These are phyloP conservation scores for Rhypophila decipiens DNA, from an alignment of 495 filamentous ascomycete species.

Conservation along the genomic window DNA sequence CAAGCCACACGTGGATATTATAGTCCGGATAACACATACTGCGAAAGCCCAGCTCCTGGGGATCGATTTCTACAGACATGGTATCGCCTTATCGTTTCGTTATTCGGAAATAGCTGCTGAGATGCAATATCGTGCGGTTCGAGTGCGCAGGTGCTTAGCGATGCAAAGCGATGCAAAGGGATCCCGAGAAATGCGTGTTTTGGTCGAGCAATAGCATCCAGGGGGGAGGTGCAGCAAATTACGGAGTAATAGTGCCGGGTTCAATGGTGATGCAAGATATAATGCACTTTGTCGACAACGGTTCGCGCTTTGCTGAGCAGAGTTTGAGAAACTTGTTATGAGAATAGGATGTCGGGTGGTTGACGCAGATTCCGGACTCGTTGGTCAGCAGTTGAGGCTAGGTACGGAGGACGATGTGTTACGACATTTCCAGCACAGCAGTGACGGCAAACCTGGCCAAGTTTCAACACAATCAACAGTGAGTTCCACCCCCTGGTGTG, in stretches of 20 bases:
- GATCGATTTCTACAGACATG: constrained; percentile 94
- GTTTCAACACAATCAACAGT: constrained; percentile 15
- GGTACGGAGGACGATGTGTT: constrained; percentile 10
- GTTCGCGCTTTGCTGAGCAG: constrained; percentile 22
- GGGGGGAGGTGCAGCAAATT: too few species aligned
- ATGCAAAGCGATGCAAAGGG: too few species aligned
- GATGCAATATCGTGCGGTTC: too few species aligned
- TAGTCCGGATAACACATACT: constrained; percentile 50
- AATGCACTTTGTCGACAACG: neutral
- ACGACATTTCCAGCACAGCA: constrained; percentile 20
- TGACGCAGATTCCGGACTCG: neutral
- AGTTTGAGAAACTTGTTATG: neutral
- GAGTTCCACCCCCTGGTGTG: too few species aligned
- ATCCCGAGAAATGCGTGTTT: too few species aligned
- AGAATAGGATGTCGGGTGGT: neutral
- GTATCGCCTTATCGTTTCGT: constrained; percentile 18
- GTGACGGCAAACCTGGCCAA: constrained; percentile 18
- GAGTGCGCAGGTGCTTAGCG: too few species aligned
- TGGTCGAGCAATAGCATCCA: too few species aligned
- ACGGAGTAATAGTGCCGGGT: too few species aligned
- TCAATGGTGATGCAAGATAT: too few species aligned
- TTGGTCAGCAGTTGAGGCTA: constrained; percentile 2
- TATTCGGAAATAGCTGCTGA: too few species aligned
- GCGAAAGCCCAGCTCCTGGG: constrained; percentile 84
- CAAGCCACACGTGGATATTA: too few species aligned